Evolutionary conservation across 106 monocot species (phyloP), one percentile per base, ranked within the genome.

Genomic region (Platanthera zijinensis): DNA sequence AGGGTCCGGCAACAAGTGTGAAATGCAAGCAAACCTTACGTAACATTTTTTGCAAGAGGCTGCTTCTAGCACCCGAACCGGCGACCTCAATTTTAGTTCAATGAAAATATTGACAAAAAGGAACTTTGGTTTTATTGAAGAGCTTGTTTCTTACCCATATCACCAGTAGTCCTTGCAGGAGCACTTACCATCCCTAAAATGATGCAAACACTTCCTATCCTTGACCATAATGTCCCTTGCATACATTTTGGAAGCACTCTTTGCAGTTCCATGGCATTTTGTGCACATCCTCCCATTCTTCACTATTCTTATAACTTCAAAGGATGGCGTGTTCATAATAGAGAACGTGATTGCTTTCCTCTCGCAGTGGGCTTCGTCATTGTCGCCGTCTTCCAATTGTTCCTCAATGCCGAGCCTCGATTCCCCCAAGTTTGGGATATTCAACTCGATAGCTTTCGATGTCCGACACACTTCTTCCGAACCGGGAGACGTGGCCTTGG

Each of bases 151-250:
- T 47, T 17, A 30, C 18, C 46, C 51, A 70, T 48, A 50, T 88
- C 73, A 96, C 96, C 96, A 96, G 74, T 91, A 93, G 63, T 91
- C 96, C 74, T 79, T 80, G 76, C 96, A 96, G 53, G 93, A 93
- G 73, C 96, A 96, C 18, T 76, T 72, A 5, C 96, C 96, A 79
- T 91, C 82, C 80, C 80, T 84, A 52, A 96, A 93, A 61, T 78
- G 80, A 84, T 96, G 96, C 85, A 96, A 81, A 81, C 83, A 81
- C 32, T 74, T 83, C 19, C 86, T 78, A 88, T 96, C 96, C 80
- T 93, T 96, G 28, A 96, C 73, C 59, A 93, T 51, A 56, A 96
- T 87, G 54, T 83, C 89, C 32, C 85, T 71, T 6, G 57, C 30
- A 78, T 83, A 76, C 50, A 73, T 51, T 70, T 83, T 79, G 5